These are phyloP conservation scores for Lomentospora prolificans DNA, from an alignment of 2,329 filamentous ascomycete genomes.

Conservation along the genomic window DNA sequence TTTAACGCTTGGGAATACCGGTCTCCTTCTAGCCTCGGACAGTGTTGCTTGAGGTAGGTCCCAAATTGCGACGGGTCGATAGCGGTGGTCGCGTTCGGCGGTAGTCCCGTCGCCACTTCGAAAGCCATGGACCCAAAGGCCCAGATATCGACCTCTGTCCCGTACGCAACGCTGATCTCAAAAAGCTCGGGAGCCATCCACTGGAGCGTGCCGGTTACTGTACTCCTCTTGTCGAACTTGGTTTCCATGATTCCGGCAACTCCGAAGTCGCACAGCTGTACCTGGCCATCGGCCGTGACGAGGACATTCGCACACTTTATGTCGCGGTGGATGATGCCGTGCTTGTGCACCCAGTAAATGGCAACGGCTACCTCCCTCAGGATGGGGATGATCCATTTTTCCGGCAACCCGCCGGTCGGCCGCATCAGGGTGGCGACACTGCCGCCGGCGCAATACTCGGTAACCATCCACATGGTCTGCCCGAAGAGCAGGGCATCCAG, in stretches of 20 bases:
- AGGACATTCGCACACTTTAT: slow-evolving; percentile 73
- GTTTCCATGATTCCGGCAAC: slow-evolving; percentile 70
- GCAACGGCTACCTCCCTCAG: slow-evolving; percentile 57
- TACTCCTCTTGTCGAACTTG: slow-evolving; percentile 66
- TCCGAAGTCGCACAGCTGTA: slow-evolving; percentile 79
- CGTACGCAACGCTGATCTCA: slow-evolving; percentile 49
- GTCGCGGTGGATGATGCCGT: slow-evolving; percentile 61
- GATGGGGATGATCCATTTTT: slow-evolving; percentile 62
- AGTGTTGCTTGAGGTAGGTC: slow-evolving; percentile 43
- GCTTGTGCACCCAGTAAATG: slow-evolving; percentile 56
- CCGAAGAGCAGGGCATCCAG: slow-evolving; percentile 70
- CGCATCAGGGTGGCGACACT: slow-evolving; percentile 67
- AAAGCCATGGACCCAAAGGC: slow-evolving; percentile 73
- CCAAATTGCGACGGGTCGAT: slow-evolving; percentile 27
- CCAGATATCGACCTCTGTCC: slow-evolving; percentile 73
- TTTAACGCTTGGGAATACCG: slow-evolving; percentile 60
- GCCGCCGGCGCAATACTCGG: slow-evolving; percentile 76
- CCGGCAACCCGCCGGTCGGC: slow-evolving; percentile 56
- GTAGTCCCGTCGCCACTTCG: slow-evolving; percentile 70
- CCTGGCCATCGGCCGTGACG: slow-evolving; percentile 63
- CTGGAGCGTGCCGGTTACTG: slow-evolving; percentile 72
- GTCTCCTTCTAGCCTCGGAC: slow-evolving; percentile 61
- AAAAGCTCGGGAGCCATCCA: slow-evolving; percentile 83
- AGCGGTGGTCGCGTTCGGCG: slow-evolving; percentile 55
- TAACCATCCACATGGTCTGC: slow-evolving; percentile 79